Percentiles rank a stretch among this genome's conserved stretches.
These are phyloP conservation scores for Ustilago esculenta DNA, from an alignment of 1,284 basidiomycete species.

Conservation along the genomic window DNA sequence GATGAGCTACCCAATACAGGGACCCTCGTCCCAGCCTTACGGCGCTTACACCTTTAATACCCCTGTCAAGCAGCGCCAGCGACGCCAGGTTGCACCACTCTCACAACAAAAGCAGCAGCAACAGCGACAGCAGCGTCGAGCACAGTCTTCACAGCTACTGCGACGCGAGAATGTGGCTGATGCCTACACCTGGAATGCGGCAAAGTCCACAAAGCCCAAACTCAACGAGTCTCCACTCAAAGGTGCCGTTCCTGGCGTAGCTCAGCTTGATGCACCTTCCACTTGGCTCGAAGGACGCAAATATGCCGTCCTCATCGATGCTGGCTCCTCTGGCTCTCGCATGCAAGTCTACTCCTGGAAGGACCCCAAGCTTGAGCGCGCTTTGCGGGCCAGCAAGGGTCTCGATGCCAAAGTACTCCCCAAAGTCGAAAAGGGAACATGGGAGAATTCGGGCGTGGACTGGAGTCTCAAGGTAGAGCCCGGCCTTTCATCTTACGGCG, in stretches of 20 bases:
- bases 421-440: conserved; percentile 89
- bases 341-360: conserved; percentile 97
- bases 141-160: background rate
- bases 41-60: conserved; percentile 44
- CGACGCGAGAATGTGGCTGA: conserved; percentile 39
- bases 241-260: conserved; percentile 33
- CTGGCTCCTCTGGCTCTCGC: conserved; percentile 94
- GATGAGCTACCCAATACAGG: conserved; percentile 49
- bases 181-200: conserved; percentile 49
- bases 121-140: conserved; percentile 14
- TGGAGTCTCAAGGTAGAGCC: conserved; percentile 95
- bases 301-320: conserved; percentile 96
- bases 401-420: conserved; percentile 72
- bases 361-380: conserved; percentile 75
- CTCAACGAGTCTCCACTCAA: conserved; percentile 43
- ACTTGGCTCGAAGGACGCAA: conserved; percentile 50
- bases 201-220: conserved; percentile 29
- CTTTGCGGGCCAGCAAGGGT: conserved; percentile 60
- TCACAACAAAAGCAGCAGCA: conserved; percentile 2
- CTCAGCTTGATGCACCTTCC: conserved; percentile 39
- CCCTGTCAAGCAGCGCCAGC: conserved; percentile 26
- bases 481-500: conserved; percentile 88
- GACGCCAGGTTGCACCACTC: conserved; percentile 1
- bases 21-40: conserved; percentile 41
- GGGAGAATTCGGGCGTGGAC: conserved; percentile 72